phyloP scores from a whole-genome alignment of 352 stramenopile species.

The Elongisporangium senticosum region DNA sequence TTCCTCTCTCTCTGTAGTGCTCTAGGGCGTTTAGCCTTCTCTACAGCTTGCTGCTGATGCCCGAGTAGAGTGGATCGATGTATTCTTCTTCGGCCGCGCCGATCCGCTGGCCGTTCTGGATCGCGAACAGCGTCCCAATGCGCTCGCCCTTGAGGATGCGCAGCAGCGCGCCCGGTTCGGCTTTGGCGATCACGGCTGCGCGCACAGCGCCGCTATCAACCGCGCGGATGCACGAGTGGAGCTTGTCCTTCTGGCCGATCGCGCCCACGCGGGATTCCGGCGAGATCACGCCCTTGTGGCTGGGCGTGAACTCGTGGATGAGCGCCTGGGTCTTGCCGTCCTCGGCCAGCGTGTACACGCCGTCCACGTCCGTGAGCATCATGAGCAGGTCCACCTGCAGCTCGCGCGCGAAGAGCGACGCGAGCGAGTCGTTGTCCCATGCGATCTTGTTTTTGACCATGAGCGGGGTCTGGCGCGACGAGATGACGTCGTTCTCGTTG shows the following conservation, averaged over 20 bases:
- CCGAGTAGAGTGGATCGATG: slow-evolving; percentile 66
- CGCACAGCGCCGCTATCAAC: slow-evolving; percentile 62
- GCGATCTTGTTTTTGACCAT: slow-evolving; percentile 55
- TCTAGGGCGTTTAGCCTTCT: too few species aligned
- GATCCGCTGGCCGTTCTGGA: slow-evolving; percentile 34
- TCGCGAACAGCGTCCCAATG: slow-evolving; percentile 64
- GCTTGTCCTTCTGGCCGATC: slow-evolving; percentile 76
- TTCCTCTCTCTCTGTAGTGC: too few species aligned
- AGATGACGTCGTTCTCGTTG: slow-evolving; percentile 86
- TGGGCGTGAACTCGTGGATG: slow-evolving; percentile 42
- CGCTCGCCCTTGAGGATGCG: slow-evolving; percentile 60
- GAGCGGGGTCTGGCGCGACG: slow-evolving; percentile 53
- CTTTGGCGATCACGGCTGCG: slow-evolving; percentile 62
- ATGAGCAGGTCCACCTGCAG: slow-evolving; percentile 72
- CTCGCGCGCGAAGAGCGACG: slow-evolving; percentile 69
- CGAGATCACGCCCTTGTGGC: slow-evolving; percentile 35
- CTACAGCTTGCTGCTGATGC: slow-evolving; percentile 26
- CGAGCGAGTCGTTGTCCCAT: slow-evolving; percentile 85
- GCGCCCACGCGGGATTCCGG: slow-evolving; percentile 51
- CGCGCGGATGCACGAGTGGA: slow-evolving; percentile 72
- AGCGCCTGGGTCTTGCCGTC: slow-evolving; percentile 28
- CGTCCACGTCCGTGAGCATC: slow-evolving; percentile 70
- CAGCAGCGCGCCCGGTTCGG: slow-evolving; percentile 49
- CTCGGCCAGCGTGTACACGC: slow-evolving; percentile 32
- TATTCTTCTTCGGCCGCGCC: slow-evolving; percentile 41